Evolutionary conservation across 2,329 filamentous ascomycete species (phyloP).

Genomic region (Colletotrichum scovillei): DNA sequence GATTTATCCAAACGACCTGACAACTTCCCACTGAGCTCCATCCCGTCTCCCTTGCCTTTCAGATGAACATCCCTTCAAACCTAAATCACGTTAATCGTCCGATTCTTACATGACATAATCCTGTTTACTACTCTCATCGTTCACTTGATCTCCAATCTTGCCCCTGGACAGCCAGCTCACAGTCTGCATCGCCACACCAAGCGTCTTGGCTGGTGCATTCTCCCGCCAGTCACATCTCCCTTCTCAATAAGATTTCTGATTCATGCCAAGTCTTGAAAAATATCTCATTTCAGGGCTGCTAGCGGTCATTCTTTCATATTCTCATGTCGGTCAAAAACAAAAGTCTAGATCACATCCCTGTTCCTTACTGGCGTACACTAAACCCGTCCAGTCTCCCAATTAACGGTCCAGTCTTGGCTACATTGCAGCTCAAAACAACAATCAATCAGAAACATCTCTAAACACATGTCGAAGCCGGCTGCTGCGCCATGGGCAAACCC

Average conservation of each 20-base stretch:
- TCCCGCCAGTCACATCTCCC: conserved; percentile 17
- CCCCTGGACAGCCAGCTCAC: neutral
- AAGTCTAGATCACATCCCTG: neutral
- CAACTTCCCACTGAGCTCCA: no score
- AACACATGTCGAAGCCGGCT: conserved; percentile 14
- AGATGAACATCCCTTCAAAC: neutral
- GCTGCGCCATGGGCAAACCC: conserved; percentile 12
- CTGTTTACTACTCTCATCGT: neutral
- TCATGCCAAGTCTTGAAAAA: conserved; percentile 16
- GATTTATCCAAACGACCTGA: no score
- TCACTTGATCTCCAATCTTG: neutral
- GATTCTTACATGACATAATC: neutral
- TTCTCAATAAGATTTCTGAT: conserved; percentile 24
- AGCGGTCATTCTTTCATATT: conserved; percentile 12
- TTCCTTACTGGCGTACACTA: neutral
- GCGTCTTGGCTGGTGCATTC: conserved; percentile 23
- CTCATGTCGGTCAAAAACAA: neutral
- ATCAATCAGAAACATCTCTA: neutral
- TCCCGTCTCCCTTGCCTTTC: no score
- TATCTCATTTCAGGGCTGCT: conserved; percentile 11
- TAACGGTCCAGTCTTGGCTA: conserved; percentile 30
- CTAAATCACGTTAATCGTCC: neutral
- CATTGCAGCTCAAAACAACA: conserved; percentile 7
- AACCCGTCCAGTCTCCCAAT: neutral
- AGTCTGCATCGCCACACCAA: conserved; percentile 29